Base-by-base conservation (phyloP, 2,329 filamentous ascomycete genomes). In the Trichoderma atroviride region DNA sequence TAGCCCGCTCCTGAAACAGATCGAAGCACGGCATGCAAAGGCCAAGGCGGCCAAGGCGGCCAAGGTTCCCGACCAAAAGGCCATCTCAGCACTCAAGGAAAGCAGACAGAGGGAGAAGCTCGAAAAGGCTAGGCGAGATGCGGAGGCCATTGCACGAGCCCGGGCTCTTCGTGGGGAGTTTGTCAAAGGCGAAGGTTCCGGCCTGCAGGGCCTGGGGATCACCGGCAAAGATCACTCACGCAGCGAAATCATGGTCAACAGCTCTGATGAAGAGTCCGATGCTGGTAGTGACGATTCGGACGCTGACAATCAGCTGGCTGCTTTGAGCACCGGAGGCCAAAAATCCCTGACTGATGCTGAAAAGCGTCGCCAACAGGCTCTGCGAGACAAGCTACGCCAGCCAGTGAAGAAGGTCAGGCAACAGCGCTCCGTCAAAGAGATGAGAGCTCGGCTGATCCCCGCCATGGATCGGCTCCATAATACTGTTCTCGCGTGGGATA, bases 401-500 rank as follows among this genome's bases (percentile, higher is more conserved):
- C 95, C 95, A 0, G 89, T 96, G 69, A 95, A 93, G 81, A 97
- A 97, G 82, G 83, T 88, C 73, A 92, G 93, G 78, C 88, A 93
- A 63, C 85, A 91, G 71, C 89, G 95, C 61, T 95, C 94, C 19
- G 89, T 91, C 57, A 97, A 97, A 79, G 96, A 99, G 80, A 95
- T 97, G 89, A 91, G 95, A 74, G 95, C 96, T 72, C 91, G 96
- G 71, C 85, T 99, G 70, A 92, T 94, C 37, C 96, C 96, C 9
- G 93, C 96, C 73, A 91, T 99, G 81, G 91, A 93, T 47, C 85
- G 88, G 19, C 82, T 99, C 35, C 96, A 98, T 78, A 90, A 92
- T 74, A 91, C 91, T 22, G 93, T 99, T 62, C 87, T 99, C 3
- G 88, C 91, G 68, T 99, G 96, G 96, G 92, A 99, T 73, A 97